Percentiles rank a stretch among this genome's conserved stretches.
phyloP scores from a whole-genome alignment of 2,329 filamentous ascomycete genomes.

The Penicillium sclerotiorum region DNA sequence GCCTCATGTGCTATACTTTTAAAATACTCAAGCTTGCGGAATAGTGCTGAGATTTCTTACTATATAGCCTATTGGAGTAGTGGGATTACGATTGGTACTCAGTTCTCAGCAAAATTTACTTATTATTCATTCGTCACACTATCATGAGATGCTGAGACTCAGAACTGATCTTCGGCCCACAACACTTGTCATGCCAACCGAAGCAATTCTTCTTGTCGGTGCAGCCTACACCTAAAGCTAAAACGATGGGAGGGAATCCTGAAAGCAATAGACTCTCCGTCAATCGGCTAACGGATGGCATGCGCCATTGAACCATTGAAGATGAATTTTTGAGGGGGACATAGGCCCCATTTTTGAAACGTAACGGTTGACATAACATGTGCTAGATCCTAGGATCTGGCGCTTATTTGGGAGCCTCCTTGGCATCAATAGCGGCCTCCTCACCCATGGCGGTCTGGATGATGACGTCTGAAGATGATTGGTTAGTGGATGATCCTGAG shows the following conservation, averaged over 20 bases:
- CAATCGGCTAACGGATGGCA: constrained; percentile 31
- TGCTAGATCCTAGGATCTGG: constrained; percentile 24
- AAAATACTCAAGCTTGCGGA: no score
- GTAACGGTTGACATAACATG: constrained; percentile 34
- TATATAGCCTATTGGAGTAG: neutral
- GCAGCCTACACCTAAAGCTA: constrained; percentile 37
- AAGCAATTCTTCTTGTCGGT: constrained; percentile 36
- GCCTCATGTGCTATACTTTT: no score
- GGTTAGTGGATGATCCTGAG: constrained; percentile 1
- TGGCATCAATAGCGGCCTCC: constrained; percentile 87
- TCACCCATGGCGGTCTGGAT: constrained; percentile 96
- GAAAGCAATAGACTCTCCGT: constrained; percentile 24
- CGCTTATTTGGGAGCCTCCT: constrained; percentile 70
- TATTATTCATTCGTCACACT: constrained; percentile 41
- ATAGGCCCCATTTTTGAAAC: constrained; percentile 29
- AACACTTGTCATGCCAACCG: constrained; percentile 39
- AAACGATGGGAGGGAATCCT: constrained; percentile 27
- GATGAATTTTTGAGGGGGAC: constrained; percentile 26
- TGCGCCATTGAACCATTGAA: constrained; percentile 32
- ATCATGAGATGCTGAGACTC: constrained; percentile 41
- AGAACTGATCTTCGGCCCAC: constrained; percentile 36
- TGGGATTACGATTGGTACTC: neutral
- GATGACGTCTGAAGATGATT: constrained; percentile 68
- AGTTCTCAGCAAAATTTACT: neutral
- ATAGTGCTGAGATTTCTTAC: no score